A percentile compares a stretch with the other conserved stretches of the same genome.
These are phyloP conservation scores for Talaromyces stipitatus DNA, from an alignment of 495 filamentous ascomycete genomes.

Conservation along the genomic window DNA sequence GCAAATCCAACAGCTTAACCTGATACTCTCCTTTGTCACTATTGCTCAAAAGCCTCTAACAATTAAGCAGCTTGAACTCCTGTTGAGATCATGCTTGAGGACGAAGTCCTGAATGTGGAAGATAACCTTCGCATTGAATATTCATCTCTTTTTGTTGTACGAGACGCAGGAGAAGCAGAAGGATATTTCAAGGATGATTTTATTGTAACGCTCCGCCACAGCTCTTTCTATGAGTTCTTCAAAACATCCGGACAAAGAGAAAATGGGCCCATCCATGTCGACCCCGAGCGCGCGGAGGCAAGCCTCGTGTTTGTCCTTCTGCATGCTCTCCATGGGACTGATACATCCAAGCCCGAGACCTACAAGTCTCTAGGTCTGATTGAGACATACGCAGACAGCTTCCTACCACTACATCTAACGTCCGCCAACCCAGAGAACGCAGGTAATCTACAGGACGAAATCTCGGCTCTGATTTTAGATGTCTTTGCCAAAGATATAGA, in stretches of 20 bases:
- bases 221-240: constrained; percentile 7
- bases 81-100: not conserved
- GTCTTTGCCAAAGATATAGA: too few species aligned
- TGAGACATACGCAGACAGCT: not conserved
- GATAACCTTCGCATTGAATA: not conserved
- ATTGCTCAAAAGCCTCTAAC: not conserved
- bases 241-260: not conserved
- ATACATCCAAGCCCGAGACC: too few species aligned
- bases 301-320: not conserved
- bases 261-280: not conserved
- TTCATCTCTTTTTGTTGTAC: not conserved
- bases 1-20: not conserved
- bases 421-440: not conserved
- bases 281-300: not conserved
- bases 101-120: not conserved
- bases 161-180: not conserved
- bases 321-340: too few species aligned
- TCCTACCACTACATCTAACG: not conserved
- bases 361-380: not conserved
- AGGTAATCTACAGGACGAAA: not conserved
- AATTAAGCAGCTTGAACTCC: not conserved
- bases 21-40: not conserved
- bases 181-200: not conserved
- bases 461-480: not conserved
- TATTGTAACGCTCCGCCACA: constrained; percentile 3